phyloP scores from a whole-genome alignment of 108 stramenopile genomes.

The Skeletonema costatum region DNA sequence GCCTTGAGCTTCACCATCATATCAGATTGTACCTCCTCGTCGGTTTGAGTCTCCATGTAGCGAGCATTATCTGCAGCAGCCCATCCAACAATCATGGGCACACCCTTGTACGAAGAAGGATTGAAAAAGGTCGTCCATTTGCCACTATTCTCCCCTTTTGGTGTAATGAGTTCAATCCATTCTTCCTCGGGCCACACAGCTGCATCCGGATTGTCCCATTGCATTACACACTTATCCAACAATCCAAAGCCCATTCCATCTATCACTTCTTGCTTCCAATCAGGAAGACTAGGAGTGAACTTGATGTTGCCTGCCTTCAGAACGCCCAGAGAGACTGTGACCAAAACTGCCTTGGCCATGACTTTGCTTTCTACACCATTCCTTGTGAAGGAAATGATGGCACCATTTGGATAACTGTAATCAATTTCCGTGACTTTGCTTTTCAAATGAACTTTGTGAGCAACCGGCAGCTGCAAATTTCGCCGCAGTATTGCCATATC shows the following conservation, averaged over 20 bases:
- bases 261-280: constrained; percentile 57
- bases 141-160: constrained; percentile 10
- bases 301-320: constrained; percentile 53
- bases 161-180: constrained; percentile 24
- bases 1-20: constrained; percentile 30
- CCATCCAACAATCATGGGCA: constrained; percentile 19
- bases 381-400: not conserved
- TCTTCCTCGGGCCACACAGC: constrained; percentile 33
- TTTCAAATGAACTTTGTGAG: constrained; percentile 9
- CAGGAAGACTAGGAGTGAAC: constrained; percentile 57
- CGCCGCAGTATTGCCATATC: constrained; percentile 3
- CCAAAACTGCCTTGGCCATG: constrained; percentile 27
- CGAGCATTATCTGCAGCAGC: constrained; percentile 21
- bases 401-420: not conserved
- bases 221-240: constrained; percentile 55
- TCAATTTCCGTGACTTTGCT: constrained; percentile 9
- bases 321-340: constrained; percentile 72
- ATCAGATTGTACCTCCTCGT: constrained; percentile 31
- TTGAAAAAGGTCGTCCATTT: constrained; percentile 38
- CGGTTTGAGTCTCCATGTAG: constrained; percentile 15
- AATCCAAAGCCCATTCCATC: constrained; percentile 56
- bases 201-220: constrained; percentile 29
- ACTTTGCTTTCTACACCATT: not conserved
- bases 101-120: constrained; percentile 14
- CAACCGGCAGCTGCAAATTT: constrained; percentile 8